These are phyloP conservation scores for Meredithiella fracta DNA, from an alignment of 2,329 filamentous ascomycete genomes.

Conservation along the genomic window DNA sequence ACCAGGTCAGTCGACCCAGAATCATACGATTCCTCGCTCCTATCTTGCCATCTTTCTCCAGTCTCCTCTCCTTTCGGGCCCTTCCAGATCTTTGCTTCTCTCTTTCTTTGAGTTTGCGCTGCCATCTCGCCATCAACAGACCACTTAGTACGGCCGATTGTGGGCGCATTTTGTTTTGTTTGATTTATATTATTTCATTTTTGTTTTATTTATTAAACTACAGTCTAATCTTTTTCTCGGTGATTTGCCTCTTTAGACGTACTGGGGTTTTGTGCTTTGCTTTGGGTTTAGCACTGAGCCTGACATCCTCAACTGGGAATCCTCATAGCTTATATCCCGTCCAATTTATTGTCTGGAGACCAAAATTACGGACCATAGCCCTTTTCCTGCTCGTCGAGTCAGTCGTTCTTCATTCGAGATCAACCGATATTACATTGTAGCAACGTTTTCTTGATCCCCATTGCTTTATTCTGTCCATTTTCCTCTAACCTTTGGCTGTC, in stretches of 20 bases:
- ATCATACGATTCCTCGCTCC: conserved; percentile 12
- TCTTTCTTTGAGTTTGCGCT: not conserved
- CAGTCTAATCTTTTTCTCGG: not conserved
- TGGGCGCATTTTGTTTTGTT: not conserved
- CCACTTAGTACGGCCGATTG: not conserved
- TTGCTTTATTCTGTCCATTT: not conserved
- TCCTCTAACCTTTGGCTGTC: not conserved
- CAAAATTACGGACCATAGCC: too few species aligned
- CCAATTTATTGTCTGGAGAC: too few species aligned
- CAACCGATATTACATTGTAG: too few species aligned
- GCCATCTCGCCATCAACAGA: not conserved
- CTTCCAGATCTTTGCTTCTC: conserved; percentile 16
- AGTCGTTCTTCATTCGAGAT: too few species aligned
- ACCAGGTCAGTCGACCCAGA: not conserved
- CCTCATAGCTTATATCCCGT: too few species aligned
- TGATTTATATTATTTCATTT: not conserved
- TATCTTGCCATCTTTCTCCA: conserved; percentile 14
- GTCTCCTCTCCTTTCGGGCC: conserved; percentile 17
- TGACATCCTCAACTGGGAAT: too few species aligned
- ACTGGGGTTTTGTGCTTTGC: too few species aligned
- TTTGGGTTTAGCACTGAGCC: too few species aligned
- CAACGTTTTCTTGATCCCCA: too few species aligned
- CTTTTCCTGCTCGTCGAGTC: too few species aligned
- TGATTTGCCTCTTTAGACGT: not conserved
- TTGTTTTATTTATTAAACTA: not conserved